Conservation (phyloP, 75 land plant species). For the Adiantum capillusveneris region DNA sequence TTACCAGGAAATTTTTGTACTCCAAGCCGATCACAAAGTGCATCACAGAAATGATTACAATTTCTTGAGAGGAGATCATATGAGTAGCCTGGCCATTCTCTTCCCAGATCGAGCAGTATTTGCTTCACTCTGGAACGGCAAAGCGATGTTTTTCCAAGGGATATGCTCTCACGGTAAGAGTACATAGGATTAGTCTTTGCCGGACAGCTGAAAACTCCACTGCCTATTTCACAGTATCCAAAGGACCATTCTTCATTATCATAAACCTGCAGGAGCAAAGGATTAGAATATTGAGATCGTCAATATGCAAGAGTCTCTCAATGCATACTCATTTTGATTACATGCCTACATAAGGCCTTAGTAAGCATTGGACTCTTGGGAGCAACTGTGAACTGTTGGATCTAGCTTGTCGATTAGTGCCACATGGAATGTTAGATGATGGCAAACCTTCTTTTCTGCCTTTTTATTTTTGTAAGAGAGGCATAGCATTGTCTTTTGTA, state of each 20-base stretch:
- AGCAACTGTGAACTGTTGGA: too few species aligned
- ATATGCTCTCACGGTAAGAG: slow-evolving; percentile 66
- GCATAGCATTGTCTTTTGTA: too few species aligned
- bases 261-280: slow-evolving; percentile 51
- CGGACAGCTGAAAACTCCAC: slow-evolving; percentile 88
- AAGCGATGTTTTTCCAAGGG: slow-evolving; percentile 51
- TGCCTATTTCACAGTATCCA: slow-evolving; percentile 84
- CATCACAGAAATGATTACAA: slow-evolving; percentile 95
- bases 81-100: slow-evolving; percentile 71
- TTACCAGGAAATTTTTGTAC: slow-evolving; percentile 81
- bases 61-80: slow-evolving; percentile 77
- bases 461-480: too few species aligned
- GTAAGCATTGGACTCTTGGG: too few species aligned
- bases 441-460: too few species aligned
- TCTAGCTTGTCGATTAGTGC: too few species aligned
- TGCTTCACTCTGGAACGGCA: slow-evolving; percentile 47
- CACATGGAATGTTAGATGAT: too few species aligned
- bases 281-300: too few species aligned
- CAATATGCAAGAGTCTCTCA: too few species aligned
- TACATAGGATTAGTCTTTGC: slow-evolving; percentile 80
- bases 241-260: slow-evolving; percentile 92
- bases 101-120: slow-evolving; percentile 56
- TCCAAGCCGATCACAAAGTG: slow-evolving; percentile 60
- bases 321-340: too few species aligned
- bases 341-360: too few species aligned